Evolutionary conservation across 2,329 filamentous ascomycete species (phyloP).

Genomic region (Penicillium sp.): DNA sequence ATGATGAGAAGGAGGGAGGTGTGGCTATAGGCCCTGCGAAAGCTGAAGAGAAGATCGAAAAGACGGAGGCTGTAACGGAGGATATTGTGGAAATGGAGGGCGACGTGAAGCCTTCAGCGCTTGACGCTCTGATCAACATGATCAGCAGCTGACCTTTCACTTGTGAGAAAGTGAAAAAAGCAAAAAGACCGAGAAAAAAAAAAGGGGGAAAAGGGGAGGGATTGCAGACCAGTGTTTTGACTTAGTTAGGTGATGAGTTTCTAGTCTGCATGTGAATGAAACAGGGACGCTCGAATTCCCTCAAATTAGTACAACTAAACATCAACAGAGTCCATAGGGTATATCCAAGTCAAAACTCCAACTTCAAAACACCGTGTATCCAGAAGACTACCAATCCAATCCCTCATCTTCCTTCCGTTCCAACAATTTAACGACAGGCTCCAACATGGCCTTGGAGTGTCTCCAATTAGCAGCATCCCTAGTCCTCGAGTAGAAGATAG

Average conservation of each 20-base stretch:
- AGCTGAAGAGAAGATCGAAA: background rate
- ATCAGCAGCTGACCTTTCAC: background rate
- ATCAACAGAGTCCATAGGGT: background rate
- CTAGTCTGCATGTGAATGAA: background rate
- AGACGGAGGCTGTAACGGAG: background rate
- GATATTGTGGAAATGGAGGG: constrained; percentile 26
- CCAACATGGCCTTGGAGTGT: constrained; percentile 36
- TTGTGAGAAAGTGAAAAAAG: background rate
- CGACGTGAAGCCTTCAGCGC: constrained; percentile 23
- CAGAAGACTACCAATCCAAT: constrained; percentile 36
- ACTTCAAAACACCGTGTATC: background rate
- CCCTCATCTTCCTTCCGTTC: constrained; percentile 32
- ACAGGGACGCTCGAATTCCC: background rate
- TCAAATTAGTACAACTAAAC: background rate
- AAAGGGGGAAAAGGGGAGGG: too few species aligned
- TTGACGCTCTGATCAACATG: constrained; percentile 24
- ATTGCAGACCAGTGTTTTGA: background rate
- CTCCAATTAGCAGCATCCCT: constrained; percentile 37
- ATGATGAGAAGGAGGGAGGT: background rate
- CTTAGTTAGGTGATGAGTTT: background rate
- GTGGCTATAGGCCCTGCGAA: background rate
- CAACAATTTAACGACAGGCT: constrained; percentile 37
- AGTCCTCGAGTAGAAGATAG: constrained; percentile 70
- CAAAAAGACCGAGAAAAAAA: background rate
- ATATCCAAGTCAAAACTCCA: constrained; percentile 8